A percentile compares a stretch with the other conserved stretches of the same genome.
These are phyloP conservation scores for Pseudopyrenochaeta lycopersici DNA, from an alignment of 2,329 filamentous ascomycete genomes.

Conservation along the genomic window DNA sequence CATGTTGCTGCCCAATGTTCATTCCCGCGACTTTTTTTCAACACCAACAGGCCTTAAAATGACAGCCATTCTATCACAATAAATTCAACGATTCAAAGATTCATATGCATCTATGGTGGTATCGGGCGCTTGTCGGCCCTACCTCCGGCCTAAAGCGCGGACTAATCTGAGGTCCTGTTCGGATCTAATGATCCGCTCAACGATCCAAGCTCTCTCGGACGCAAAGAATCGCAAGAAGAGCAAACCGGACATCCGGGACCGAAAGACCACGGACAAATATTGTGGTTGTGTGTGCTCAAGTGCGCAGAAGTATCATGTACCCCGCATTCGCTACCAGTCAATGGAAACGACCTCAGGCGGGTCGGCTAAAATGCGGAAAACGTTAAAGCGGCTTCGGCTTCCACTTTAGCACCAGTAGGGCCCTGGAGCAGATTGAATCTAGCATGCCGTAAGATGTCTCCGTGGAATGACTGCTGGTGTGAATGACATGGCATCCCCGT, in stretches of 20 bases:
- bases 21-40: not conserved
- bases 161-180: not conserved
- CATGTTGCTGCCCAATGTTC: slow-evolving; percentile 5
- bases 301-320: slow-evolving; percentile 1
- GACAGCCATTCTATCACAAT: not conserved
- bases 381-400: not conserved
- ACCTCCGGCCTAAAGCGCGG: not conserved
- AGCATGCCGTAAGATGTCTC: not conserved
- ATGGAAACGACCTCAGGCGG: not conserved
- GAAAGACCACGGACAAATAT: not conserved
- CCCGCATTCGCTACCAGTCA: slow-evolving; percentile 8
- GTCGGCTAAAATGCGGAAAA: not conserved
- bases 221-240: not conserved
- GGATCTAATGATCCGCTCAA: not conserved
- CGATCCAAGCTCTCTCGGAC: not conserved
- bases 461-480: too few species aligned
- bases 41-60: not conserved
- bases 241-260: not conserved
- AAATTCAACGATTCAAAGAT: not conserved
- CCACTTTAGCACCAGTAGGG: not conserved
- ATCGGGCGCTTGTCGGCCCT: not conserved
- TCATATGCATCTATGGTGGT: not conserved
- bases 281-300: not conserved
- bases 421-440: not conserved
- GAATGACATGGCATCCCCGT: too few species aligned